Percentiles rank a stretch among this genome's conserved stretches.
Evolutionary conservation across 2,329 filamentous ascomycete species (phyloP).

Genomic region (Colletotrichum gigasporum): DNA sequence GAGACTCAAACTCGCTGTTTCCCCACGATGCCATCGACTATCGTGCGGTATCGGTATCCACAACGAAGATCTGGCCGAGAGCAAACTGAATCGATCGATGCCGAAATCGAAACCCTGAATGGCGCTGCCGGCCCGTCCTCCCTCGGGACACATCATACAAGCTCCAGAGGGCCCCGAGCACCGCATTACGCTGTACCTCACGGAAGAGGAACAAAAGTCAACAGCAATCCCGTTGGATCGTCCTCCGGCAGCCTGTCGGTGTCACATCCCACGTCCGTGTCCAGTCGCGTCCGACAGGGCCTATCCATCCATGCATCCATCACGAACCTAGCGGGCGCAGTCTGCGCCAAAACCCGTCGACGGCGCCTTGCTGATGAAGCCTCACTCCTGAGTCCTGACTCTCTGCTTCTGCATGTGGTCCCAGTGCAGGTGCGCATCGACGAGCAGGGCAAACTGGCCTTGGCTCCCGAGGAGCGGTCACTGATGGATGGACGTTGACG

Average conservation of each 20-base stretch:
- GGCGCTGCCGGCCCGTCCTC: neutral
- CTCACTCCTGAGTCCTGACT: neutral
- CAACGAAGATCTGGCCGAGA: neutral
- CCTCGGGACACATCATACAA: neutral
- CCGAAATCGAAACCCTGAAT: neutral
- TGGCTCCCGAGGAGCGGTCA: slow-evolving; percentile 13
- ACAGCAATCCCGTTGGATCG: neutral
- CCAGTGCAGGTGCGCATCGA: neutral
- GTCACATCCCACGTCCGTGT: neutral
- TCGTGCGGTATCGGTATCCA: neutral
- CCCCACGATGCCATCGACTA: slow-evolving; percentile 3
- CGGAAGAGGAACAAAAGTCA: neutral
- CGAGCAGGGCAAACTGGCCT: neutral
- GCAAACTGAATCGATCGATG: neutral
- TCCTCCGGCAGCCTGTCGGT: slow-evolving; percentile 1
- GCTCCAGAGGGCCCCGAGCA: too few species aligned
- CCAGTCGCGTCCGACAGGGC: neutral
- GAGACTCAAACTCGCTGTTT: neutral
- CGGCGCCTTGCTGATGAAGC: neutral
- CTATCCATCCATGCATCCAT: neutral
- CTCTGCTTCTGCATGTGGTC: neutral
- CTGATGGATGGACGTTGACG: slow-evolving; percentile 3
- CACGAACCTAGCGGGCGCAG: neutral
- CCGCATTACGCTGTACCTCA: neutral
- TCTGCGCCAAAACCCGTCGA: neutral